Evolutionary conservation across 768 basidiomycete species (phyloP), one percentile per base, ranked within the genome.

Genomic region (Suillus americanus): DNA sequence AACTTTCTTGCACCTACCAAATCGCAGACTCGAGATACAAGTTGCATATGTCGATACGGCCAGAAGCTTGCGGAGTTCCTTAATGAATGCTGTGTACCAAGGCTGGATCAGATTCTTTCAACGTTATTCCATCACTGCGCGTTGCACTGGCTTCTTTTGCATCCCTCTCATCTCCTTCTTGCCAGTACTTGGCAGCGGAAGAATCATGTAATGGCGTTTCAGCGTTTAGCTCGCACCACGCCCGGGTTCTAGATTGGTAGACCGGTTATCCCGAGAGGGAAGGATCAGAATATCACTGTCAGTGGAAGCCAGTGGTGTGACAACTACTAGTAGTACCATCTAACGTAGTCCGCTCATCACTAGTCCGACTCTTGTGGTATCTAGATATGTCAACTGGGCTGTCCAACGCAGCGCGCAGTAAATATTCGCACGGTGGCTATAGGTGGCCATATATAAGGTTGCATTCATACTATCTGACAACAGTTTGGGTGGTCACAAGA

Each of bases 1-100:
- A 89, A 53, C 82, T 98, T 5, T 87, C 87, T 23, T 20, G 43
- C 18, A 9, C 20, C 18, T 43, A 94, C 92, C 69, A 79, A 94
- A 92, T 6, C 33, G 8, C 35, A 35, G 33, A 35, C 35, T 35
- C 35, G 35, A 35, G 35, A 35, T 30, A 30, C 28, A 30, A n/a
- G n/a, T n/a, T n/a, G n/a, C n/a, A n/a, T n/a, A n/a, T n/a, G n/a
- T n/a, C n/a, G n/a, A n/a, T n/a, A n/a, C n/a, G n/a, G 2, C 30
- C 30, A 30, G 30, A 30, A 4, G 30, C 30, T 30, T 30, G 30
- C 30, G 30, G 30, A 4, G 30, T 30, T 30, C 30, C 30, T 30
- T 30, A 30, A 30, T 1, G 40, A 83, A 82, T 1, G 86, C 86
- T 12, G 87, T 98, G 23, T 79, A 90, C 60, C 30, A 30, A 30